Evolutionary conservation across 2,329 filamentous ascomycete genomes (phyloP), one percentile per base, ranked within the genome.

Genomic region (Clarireedia paspali): DNA sequence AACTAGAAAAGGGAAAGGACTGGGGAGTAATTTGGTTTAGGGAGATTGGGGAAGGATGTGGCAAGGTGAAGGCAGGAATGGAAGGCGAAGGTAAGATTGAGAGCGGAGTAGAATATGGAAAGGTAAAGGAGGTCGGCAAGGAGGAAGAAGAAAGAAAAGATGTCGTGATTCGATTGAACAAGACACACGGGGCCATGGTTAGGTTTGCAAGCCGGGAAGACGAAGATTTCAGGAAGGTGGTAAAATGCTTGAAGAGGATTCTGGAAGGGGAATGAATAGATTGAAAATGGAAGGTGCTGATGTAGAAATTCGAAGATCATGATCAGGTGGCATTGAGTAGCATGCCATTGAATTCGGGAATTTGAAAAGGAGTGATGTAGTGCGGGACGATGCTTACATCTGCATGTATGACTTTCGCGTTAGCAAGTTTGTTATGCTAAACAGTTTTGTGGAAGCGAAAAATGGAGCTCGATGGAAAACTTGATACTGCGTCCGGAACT

Each of bases 101-200:
- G 20, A 20, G 20, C 20, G 20, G 20, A 20, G 20, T 20, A 4
- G 26, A 44, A 5, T 2, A 17, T n/a, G 12, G 14, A 12, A 26
- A 20, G 10, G 12, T 12, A 4, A 2, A 14, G 10, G 39, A 39
- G 3, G n/a, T 23, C 9, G 2, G 6, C 1, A 10, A 34, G 4
- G 26, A n/a, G 20, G 14, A n/a, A 14, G 15, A n/a, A 39, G 39
- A n/a, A 15, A 17, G 20, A 47, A 9, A 46, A 24, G 9, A 30
- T 26, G 3, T 27, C 12, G 10, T 34, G 10, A 34, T 47, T 27
- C 46, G 6, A 38, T 39, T 53, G n/a, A 9, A 7, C 2, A 53
- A 53, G 50, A 53, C 15, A 10, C 50, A 53, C 39, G 42, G 23
- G 9, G 42, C 42, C 14, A 47, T 53, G 42, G 12, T 53, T 17